Conservation (phyloP, 495 filamentous ascomycete genomes). For the Penicillium alfredii region DNA sequence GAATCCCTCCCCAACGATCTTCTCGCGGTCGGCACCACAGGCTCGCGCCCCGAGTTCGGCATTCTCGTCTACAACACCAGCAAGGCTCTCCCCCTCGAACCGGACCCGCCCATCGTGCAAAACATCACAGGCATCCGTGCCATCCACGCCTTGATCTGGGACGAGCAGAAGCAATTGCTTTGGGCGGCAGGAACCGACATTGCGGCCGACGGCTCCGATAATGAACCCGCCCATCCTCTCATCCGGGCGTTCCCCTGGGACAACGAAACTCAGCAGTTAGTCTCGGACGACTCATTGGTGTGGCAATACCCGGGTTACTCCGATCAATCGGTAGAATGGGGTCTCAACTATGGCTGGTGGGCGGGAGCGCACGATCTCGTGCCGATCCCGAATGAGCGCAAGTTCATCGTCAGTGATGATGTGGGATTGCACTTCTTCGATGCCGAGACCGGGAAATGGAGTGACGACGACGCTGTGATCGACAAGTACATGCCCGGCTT, state of each 20-base stretch:
- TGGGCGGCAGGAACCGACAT: constrained; percentile 25
- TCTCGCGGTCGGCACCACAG: constrained; percentile 24
- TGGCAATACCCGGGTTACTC: constrained; percentile 14
- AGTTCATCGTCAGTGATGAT: constrained; percentile 24
- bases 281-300: constrained; percentile 9
- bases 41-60: constrained; percentile 23
- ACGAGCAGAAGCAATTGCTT: constrained; percentile 22
- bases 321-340: too few species aligned
- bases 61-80: constrained; percentile 26
- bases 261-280: constrained; percentile 13
- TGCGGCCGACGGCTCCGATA: constrained; percentile 26
- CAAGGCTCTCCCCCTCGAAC: constrained; percentile 13
- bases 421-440: constrained; percentile 22
- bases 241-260: constrained; percentile 24
- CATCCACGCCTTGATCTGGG: constrained; percentile 29
- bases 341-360: constrained; percentile 23
- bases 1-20: constrained; percentile 21
- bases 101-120: constrained; percentile 24
- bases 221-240: constrained; percentile 17
- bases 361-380: constrained; percentile 27
- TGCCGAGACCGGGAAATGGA: constrained; percentile 13
- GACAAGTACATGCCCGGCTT: constrained; percentile 24
- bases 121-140: constrained; percentile 26
- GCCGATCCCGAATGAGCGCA: constrained; percentile 22
- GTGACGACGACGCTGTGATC: constrained; percentile 11